Percentiles rank a stretch among this genome's conserved stretches.
phyloP scores from a whole-genome alignment of 768 basidiomycete genomes.

The Boletus subcaerulescens region DNA sequence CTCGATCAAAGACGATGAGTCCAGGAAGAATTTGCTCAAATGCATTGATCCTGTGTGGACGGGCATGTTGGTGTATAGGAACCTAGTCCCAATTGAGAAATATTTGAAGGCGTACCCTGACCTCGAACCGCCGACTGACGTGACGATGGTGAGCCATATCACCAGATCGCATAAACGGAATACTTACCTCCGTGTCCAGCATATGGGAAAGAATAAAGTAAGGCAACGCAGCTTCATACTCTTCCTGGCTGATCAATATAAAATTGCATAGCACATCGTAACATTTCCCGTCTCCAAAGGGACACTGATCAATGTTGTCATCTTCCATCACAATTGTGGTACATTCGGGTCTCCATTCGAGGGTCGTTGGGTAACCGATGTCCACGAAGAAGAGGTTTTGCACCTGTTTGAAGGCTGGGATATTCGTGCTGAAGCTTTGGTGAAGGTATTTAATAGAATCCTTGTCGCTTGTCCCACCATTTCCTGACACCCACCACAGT shows the following conservation, averaged over 20 bases:
- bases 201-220: constrained; percentile 23
- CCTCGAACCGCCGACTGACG: constrained; percentile 19
- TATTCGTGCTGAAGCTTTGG: constrained; percentile 6
- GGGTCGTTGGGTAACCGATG: constrained; percentile 29
- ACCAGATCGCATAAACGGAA: background rate
- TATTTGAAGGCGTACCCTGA: constrained; percentile 34
- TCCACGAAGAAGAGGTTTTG: constrained; percentile 31
- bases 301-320: constrained; percentile 34
- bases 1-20: background rate
- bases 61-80: constrained; percentile 39
- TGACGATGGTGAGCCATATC: constrained; percentile 20
- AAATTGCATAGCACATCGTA: constrained; percentile 36
- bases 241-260: background rate
- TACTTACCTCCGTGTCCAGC: constrained; percentile 11
- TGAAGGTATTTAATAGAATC: constrained; percentile 4
- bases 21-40: constrained; percentile 7
- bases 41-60: constrained; percentile 38
- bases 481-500: constrained; percentile 23
- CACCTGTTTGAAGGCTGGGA: constrained; percentile 30
- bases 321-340: constrained; percentile 25
- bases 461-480: background rate
- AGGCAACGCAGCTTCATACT: background rate
- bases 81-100: constrained; percentile 29
- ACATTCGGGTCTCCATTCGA: constrained; percentile 32
- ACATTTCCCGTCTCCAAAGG: constrained; percentile 40